Base-by-base conservation (phyloP, 805 yeast genomes). In the Sungouiella blattae region DNA sequence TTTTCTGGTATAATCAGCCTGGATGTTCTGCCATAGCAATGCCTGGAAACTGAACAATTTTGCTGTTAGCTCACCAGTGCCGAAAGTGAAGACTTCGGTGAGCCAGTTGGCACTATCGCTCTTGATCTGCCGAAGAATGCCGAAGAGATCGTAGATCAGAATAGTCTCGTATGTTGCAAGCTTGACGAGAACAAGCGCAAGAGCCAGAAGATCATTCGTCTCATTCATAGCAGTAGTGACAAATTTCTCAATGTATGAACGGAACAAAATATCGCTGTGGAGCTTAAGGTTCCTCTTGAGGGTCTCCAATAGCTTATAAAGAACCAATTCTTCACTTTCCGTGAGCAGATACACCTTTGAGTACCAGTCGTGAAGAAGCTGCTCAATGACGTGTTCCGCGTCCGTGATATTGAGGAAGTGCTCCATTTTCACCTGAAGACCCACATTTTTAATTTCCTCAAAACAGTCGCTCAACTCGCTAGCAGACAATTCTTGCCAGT, bases 391-490 rank as follows among this genome's bases (percentile, higher is more conserved):
- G 5, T 17, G 26, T 12, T 34, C 37, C 5, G 28, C 27, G 11
- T 22, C 22, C 5, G 14, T 33, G 9, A 16, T 8, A 8, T 20
- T 18, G 11, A 20, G 26, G 13, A 33, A 25, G 15, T 22, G 29
- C 11, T 23, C 24, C n/a, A 30, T 27, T 11, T 39, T 43, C 8
- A 45, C 39, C 4, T 35, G 35, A 3, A 40, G 24, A 13, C 39
- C 36, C 20, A 46, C 32, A 6, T 29, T 14, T 3, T 34, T 26
- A n/a, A 41, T 30, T 6, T 48, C 45, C 9, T 12, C 18, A 14
- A 41, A 32, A 13, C 32, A 26, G n/a, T 54, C 57, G 3, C 30
- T 30, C 11, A 48, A 14, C 24, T 55, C 62, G 3, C 35, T 39
- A 2, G 28, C 28, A 3, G 41, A 38, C 40, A 53, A 37, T 2